phyloP scores from a whole-genome alignment of 331 rosid species.

The Telfairia occidentalis region DNA sequence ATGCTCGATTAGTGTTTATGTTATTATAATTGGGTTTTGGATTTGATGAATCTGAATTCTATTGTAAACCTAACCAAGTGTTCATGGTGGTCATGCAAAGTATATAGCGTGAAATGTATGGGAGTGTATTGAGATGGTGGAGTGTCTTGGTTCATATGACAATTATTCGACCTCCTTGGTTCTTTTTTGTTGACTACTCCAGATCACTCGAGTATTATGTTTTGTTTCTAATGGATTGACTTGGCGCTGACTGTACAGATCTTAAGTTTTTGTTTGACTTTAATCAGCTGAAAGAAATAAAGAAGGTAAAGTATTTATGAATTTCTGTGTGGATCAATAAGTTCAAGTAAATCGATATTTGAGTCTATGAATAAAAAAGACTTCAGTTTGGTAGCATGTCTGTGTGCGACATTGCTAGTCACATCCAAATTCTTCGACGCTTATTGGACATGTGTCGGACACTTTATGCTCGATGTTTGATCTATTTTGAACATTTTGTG shows the following conservation, averaged over 20 bases:
- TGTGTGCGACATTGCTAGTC: neutral
- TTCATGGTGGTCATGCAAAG: neutral
- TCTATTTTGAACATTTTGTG: neutral
- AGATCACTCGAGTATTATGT: neutral
- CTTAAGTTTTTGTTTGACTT: neutral
- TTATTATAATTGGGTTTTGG: neutral
- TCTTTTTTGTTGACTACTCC: neutral
- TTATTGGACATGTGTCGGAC: neutral
- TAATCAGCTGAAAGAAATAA: neutral
- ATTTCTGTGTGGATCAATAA: neutral
- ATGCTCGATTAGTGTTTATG: neutral
- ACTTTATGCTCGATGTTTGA: neutral
- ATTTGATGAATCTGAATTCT: neutral
- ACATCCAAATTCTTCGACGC: neutral
- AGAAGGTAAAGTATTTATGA: neutral
- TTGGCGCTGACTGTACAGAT: slow-evolving; percentile 1
- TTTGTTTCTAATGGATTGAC: neutral
- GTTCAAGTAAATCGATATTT: neutral
- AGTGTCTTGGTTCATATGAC: neutral
- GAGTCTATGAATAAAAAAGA: neutral
- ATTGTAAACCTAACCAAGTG: neutral
- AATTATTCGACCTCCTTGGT: neutral
- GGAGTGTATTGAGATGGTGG: neutral
- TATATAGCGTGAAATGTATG: neutral
- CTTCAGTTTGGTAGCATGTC: neutral